Evolutionary conservation across 192 early-diverging fungal genomes (phyloP).

Genomic region (Chytriomyces confervae): DNA sequence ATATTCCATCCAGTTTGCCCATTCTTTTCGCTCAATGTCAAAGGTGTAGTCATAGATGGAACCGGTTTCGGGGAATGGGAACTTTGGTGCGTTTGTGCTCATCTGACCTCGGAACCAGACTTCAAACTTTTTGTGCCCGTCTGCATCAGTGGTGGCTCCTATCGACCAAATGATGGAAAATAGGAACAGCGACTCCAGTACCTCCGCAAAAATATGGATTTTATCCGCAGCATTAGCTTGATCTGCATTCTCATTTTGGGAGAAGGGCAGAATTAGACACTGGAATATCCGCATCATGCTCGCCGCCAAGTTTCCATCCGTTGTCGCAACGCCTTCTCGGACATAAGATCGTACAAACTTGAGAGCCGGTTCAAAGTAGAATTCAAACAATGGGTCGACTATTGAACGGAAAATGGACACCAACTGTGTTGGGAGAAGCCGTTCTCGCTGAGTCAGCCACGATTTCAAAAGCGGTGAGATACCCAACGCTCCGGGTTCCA

Average conservation of each 20-base stretch:
- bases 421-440: constrained; percentile 31
- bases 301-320: constrained; percentile 57
- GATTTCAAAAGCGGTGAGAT: constrained; percentile 54
- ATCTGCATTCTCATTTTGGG: constrained; percentile 27
- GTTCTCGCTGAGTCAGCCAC: constrained; percentile 55
- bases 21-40: constrained; percentile 46
- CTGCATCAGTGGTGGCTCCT: constrained; percentile 62
- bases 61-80: constrained; percentile 49
- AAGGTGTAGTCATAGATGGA: constrained; percentile 64
- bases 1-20: constrained; percentile 61
- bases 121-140: constrained; percentile 64
- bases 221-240: constrained; percentile 30
- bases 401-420: constrained; percentile 42
- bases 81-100: constrained; percentile 18
- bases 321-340: constrained; percentile 60
- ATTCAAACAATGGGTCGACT: constrained; percentile 53
- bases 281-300: constrained; percentile 60
- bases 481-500: constrained; percentile 69
- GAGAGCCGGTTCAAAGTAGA: constrained; percentile 51
- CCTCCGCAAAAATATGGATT: constrained; percentile 46
- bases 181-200: constrained; percentile 59
- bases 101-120: constrained; percentile 48
- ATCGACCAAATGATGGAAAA: constrained; percentile 68
- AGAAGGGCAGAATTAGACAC: constrained; percentile 49
- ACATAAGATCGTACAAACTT: constrained; percentile 55